phyloP scores from a whole-genome alignment of 345 rosid genomes.

The Fremontodendron californicum region DNA sequence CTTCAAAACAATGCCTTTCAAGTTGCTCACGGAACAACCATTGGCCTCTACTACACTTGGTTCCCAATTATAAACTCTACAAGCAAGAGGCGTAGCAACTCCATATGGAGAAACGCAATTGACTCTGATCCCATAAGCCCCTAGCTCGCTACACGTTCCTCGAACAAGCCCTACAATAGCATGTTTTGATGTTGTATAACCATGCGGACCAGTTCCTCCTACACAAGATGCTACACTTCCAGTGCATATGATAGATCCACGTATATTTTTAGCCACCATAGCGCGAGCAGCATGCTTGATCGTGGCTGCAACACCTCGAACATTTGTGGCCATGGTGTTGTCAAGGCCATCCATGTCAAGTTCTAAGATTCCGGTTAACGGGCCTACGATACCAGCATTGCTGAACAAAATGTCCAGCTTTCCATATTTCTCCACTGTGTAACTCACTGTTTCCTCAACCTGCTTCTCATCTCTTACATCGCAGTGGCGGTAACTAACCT shows the following conservation, averaged over 20 bases:
- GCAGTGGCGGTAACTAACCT: slow-evolving; percentile 54
- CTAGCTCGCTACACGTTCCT: slow-evolving; percentile 70
- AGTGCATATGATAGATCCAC: slow-evolving; percentile 85
- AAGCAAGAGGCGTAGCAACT: slow-evolving; percentile 72
- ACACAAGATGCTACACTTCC: slow-evolving; percentile 56
- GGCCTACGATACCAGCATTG: slow-evolving; percentile 80
- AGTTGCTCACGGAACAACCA: slow-evolving; percentile 36
- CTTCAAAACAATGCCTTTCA: slow-evolving; percentile 68
- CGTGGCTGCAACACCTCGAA: slow-evolving; percentile 72
- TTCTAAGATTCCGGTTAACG: slow-evolving; percentile 53
- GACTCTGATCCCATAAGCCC: slow-evolving; percentile 79
- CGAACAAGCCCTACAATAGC: slow-evolving; percentile 70
- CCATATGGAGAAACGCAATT: slow-evolving; percentile 84
- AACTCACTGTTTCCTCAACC: slow-evolving; percentile 58
- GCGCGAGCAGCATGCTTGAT: slow-evolving; percentile 79
- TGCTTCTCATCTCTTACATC: slow-evolving; percentile 79
- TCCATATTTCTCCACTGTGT: slow-evolving; percentile 45
- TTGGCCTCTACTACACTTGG: slow-evolving; percentile 48
- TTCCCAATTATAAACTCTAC: slow-evolving; percentile 44
- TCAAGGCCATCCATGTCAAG: slow-evolving; percentile 51
- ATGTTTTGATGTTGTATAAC: slow-evolving; percentile 76
- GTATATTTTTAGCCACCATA: slow-evolving; percentile 57
- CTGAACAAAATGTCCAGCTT: slow-evolving; percentile 71
- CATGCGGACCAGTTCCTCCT: slow-evolving; percentile 69
- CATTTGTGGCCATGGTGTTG: slow-evolving; percentile 54